Evolutionary conservation across 2,329 filamentous ascomycete species (phyloP).

Genomic region (Lithohypha guttulata): DNA sequence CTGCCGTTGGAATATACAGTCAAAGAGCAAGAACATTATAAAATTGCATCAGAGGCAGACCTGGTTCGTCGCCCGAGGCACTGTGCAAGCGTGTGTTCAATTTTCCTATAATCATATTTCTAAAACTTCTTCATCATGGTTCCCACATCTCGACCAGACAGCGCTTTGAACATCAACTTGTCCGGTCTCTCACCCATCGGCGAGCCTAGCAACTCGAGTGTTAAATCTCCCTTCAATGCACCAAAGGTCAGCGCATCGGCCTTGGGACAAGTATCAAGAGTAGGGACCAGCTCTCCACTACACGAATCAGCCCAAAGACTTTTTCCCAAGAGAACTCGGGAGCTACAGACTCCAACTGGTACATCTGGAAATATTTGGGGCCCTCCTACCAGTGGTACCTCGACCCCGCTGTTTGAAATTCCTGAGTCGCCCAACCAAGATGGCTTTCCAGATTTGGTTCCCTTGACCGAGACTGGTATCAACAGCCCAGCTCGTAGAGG

Average conservation of each 20-base stretch:
- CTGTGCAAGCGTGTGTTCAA: neutral
- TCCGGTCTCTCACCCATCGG: conserved; percentile 16
- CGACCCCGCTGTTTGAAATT: conserved; percentile 90
- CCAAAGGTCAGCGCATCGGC: conserved; percentile 34
- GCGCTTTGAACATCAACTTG: conserved; percentile 20
- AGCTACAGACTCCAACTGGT: conserved; percentile 95
- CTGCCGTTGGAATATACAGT: neutral
- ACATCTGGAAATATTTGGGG: conserved; percentile 75
- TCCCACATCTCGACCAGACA: conserved; percentile 15
- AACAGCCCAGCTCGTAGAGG: conserved; percentile 63
- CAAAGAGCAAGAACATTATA: conserved; percentile 5
- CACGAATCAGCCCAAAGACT: conserved; percentile 75
- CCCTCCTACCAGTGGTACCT: conserved; percentile 90
- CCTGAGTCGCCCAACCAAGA: conserved; percentile 88
- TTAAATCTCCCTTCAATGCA: conserved; percentile 20
- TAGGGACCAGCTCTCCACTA: conserved; percentile 90
- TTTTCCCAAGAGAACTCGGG: conserved; percentile 90
- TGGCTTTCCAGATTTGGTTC: conserved; percentile 82
- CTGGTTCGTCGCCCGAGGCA: conserved; percentile 7
- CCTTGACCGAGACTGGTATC: conserved; percentile 54
- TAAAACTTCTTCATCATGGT: conserved; percentile 12
- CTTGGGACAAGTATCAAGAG: conserved; percentile 37
- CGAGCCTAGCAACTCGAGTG: conserved; percentile 14
- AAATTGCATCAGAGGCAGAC: conserved; percentile 6
- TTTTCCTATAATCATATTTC: neutral